A percentile compares a stretch with the other conserved stretches of the same genome.
These are phyloP conservation scores for Aspergillus bertholletiae DNA, from an alignment of 495 filamentous ascomycete species.

Conservation along the genomic window DNA sequence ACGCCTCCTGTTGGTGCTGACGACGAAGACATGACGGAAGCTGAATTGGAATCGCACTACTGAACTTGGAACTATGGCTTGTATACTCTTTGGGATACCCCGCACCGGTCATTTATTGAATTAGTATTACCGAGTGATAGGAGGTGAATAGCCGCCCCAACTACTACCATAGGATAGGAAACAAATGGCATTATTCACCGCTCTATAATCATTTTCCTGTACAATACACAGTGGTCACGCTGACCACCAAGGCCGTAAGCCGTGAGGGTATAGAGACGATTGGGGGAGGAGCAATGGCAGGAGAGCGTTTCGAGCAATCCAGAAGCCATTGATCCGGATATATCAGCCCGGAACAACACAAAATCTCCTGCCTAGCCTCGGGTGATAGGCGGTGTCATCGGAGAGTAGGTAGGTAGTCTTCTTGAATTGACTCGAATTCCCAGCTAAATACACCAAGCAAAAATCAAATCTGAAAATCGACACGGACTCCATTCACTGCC, in stretches of 20 bases:
- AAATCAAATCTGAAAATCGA: conserved; percentile 17
- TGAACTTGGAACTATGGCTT: no score
- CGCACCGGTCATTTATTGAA: neutral
- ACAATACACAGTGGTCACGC: conserved; percentile 17
- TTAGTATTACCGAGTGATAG: neutral
- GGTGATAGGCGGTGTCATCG: neutral
- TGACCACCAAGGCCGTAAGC: neutral
- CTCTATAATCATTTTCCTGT: conserved; percentile 15
- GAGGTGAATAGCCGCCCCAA: neutral
- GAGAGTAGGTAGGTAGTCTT: neutral
- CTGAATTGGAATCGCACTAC: no score
- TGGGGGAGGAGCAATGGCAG: neutral
- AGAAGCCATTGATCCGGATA: neutral
- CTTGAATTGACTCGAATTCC: conserved; percentile 10
- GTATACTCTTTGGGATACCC: no score
- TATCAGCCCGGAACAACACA: neutral
- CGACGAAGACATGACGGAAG: no score
- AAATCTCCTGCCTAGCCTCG: neutral
- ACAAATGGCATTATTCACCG: conserved; percentile 2
- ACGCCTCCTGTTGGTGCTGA: no score
- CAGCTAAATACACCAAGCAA: conserved; percentile 21
- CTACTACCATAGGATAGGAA: neutral
- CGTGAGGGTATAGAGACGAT: conserved; percentile 6
- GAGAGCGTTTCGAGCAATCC: neutral
- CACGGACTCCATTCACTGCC: conserved; percentile 6